Evolutionary conservation across 805 yeast species (phyloP).

Genomic region (Saturnispora dispora): DNA sequence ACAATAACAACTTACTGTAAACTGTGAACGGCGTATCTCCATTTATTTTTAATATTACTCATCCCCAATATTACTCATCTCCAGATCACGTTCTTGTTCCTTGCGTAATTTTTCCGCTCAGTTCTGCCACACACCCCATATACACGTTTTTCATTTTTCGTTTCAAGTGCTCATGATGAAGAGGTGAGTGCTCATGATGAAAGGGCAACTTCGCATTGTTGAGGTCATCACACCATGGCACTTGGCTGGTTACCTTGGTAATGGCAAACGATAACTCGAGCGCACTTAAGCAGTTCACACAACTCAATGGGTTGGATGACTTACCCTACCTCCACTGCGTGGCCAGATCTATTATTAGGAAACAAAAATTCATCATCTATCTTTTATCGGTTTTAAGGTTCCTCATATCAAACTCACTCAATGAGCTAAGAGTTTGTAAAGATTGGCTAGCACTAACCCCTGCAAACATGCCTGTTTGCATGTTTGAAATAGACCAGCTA

Average conservation of each 20-base stretch:
- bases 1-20: background rate
- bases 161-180: background rate
- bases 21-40: background rate
- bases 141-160: too few relatives aligned
- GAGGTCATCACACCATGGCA: too few relatives aligned
- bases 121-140: background rate
- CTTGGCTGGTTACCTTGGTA: too few relatives aligned
- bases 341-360: background rate
- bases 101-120: background rate
- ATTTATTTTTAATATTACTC: too few relatives aligned
- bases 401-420: background rate
- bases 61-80: background rate
- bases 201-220: too few relatives aligned
- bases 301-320: background rate
- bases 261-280: background rate
- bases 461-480: background rate
- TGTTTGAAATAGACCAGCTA: background rate
- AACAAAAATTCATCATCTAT: conserved; percentile 3
- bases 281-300: background rate
- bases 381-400: conserved; percentile 3
- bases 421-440: background rate
- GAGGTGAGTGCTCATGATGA: too few relatives aligned
- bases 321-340: background rate
- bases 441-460: background rate
- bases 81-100: background rate